These are phyloP conservation scores for Erysimum pusillum DNA, from an alignment of 441 rosid genomes.

Conservation along the genomic window DNA sequence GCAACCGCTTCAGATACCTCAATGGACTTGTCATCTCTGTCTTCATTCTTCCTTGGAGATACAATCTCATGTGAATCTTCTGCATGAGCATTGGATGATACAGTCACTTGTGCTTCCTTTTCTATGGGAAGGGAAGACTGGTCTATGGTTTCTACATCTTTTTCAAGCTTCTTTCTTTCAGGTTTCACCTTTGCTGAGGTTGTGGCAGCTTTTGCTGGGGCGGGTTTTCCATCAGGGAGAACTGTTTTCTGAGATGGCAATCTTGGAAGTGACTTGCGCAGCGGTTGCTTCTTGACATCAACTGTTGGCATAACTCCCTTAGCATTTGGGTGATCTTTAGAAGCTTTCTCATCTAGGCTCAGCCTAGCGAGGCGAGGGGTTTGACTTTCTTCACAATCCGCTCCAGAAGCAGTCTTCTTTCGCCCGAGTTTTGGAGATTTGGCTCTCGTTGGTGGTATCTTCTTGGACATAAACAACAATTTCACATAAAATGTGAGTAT, in stretches of 20 bases:
- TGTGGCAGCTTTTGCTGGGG: slow-evolving; percentile 30
- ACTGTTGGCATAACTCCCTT: slow-evolving; percentile 59
- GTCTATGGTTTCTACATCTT: slow-evolving; percentile 42
- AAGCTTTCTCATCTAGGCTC: slow-evolving; percentile 76
- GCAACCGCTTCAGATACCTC: slow-evolving; percentile 39
- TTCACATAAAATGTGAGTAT: slow-evolving; percentile 23
- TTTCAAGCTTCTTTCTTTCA: slow-evolving; percentile 49
- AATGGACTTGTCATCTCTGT: slow-evolving; percentile 32
- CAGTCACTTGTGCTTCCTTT: slow-evolving; percentile 38
- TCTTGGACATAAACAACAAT: slow-evolving; percentile 43
- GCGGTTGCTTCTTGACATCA: slow-evolving; percentile 68
- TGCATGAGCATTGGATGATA: slow-evolving; percentile 38
- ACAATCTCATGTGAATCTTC: slow-evolving; percentile 40
- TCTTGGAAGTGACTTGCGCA: slow-evolving; percentile 85
- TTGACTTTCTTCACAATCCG: slow-evolving; percentile 55
- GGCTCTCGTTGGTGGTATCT: slow-evolving; percentile 97
- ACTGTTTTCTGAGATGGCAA: slow-evolving; percentile 85
- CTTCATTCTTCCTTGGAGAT: slow-evolving; percentile 40
- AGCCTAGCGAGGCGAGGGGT: slow-evolving; percentile 55
- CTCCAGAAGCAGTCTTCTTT: slow-evolving; percentile 68
- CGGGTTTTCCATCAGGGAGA: slow-evolving; percentile 50
- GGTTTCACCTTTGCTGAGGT: slow-evolving; percentile 48
- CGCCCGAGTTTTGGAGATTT: slow-evolving; percentile 98
- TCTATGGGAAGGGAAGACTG: slow-evolving; percentile 42
- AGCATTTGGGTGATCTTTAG: slow-evolving; percentile 47